A percentile compares a stretch with the other conserved stretches of the same genome.
Evolutionary conservation across 805 yeast genomes (phyloP).

Genomic region (Myxozyma kluyveri): DNA sequence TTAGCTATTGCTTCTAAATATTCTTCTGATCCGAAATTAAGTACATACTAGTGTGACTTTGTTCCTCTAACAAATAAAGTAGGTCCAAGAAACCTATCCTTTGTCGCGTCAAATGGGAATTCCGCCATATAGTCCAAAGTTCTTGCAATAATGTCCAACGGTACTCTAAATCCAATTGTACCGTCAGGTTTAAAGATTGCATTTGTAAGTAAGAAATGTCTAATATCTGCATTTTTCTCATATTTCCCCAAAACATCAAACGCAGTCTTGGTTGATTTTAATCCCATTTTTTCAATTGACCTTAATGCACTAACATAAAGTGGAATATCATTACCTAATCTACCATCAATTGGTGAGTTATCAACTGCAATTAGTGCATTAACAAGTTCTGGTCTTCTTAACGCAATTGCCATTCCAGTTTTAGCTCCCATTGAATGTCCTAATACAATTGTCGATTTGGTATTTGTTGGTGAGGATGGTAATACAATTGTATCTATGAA

Average conservation of each 20-base stretch:
- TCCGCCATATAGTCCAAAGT: constrained; percentile 65
- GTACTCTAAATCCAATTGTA: constrained; percentile 54
- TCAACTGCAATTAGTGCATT: constrained; percentile 74
- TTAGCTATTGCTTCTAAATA: neutral
- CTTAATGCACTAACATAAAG: constrained; percentile 63
- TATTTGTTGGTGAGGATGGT: constrained; percentile 36
- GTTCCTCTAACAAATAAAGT: constrained; percentile 77
- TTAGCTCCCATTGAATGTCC: constrained; percentile 76
- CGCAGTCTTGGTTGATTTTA: constrained; percentile 61
- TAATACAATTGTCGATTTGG: constrained; percentile 35
- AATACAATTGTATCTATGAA: constrained; percentile 49
- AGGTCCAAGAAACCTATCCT: constrained; percentile 64
- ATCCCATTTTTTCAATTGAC: constrained; percentile 49
- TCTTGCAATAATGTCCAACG: constrained; percentile 65
- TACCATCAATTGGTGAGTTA: constrained; percentile 77
- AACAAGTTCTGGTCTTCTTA: constrained; percentile 61
- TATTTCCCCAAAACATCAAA: constrained; percentile 59
- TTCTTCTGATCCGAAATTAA: no score
- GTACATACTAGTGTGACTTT: constrained; percentile 53
- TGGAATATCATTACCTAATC: constrained; percentile 59
- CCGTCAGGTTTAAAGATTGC: constrained; percentile 47
- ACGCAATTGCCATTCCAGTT: constrained; percentile 80
- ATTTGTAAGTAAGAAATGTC: constrained; percentile 78
- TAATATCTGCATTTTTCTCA: constrained; percentile 56
- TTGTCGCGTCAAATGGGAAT: constrained; percentile 67